Evolutionary conservation across 192 early-diverging fungal genomes (phyloP).

Genomic region (Chytriomyces sp.): DNA sequence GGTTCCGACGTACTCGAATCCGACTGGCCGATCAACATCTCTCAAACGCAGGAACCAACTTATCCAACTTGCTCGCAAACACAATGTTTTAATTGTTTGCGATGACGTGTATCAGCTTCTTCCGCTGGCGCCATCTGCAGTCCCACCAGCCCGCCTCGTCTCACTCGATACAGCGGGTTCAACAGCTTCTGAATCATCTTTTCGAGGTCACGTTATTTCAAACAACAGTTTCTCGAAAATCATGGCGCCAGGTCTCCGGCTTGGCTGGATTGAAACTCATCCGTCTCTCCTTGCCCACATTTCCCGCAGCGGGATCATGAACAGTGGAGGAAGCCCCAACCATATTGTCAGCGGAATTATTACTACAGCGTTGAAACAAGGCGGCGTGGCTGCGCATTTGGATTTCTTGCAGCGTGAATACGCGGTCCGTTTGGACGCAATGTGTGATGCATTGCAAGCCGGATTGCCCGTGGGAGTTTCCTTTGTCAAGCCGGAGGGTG

Average conservation of each 20-base stretch:
- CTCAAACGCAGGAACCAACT: constrained; percentile 21
- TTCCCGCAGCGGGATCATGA: constrained; percentile 33
- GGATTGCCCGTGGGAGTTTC: constrained; percentile 29
- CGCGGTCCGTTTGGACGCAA: constrained; percentile 1
- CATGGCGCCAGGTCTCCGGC: constrained; percentile 48
- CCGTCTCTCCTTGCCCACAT: constrained; percentile 34
- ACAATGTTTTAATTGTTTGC: constrained; percentile 53
- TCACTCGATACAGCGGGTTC: constrained; percentile 17
- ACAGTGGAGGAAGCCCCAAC: constrained; percentile 43
- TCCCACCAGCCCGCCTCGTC: constrained; percentile 28
- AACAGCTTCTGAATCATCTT: not conserved
- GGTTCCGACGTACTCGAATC: constrained; percentile 55
- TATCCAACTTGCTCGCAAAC: constrained; percentile 41
- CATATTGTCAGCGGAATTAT: constrained; percentile 32
- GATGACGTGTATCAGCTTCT: constrained; percentile 57
- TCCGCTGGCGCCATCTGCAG: constrained; percentile 6
- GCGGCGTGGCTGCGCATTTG: constrained; percentile 32
- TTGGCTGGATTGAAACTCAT: constrained; percentile 55
- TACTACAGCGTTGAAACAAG: constrained; percentile 1
- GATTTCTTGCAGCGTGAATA: constrained; percentile 36
- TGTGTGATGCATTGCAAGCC: constrained; percentile 30
- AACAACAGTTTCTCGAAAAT: constrained; percentile 55
- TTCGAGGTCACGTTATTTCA: constrained; percentile 50
- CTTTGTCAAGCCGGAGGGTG: constrained; percentile 41
- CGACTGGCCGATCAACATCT: constrained; percentile 41